Conservation (phyloP, 768 basidiomycete genomes). For the Rhodotorula diobovata region DNA sequence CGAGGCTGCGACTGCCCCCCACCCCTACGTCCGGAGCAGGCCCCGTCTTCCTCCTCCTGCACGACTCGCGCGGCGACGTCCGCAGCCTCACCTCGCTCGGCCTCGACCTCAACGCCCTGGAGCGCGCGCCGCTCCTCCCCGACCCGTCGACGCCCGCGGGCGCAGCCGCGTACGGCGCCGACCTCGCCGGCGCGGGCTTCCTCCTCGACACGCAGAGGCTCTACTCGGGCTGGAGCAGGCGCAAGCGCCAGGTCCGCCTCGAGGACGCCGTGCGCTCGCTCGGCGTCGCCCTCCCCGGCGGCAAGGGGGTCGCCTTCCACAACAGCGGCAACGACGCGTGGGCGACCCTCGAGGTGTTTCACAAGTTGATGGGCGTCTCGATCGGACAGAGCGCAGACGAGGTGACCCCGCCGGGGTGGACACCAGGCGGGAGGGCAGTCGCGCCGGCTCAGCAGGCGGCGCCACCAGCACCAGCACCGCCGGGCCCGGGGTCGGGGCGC, state of each 20-base stretch:
- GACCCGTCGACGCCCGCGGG: background rate
- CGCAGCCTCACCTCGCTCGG: slow-evolving; percentile 72
- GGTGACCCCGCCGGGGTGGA: background rate
- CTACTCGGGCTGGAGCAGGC: slow-evolving; percentile 11
- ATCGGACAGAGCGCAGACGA: background rate
- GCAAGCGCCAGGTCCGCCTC: slow-evolving; percentile 54
- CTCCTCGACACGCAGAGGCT: slow-evolving; percentile 31
- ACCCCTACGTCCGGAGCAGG: slow-evolving; percentile 46
- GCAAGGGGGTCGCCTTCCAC: slow-evolving; percentile 53
- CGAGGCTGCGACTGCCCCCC: background rate
- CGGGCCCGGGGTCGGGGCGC: too few species aligned
- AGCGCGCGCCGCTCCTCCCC: slow-evolving; percentile 39
- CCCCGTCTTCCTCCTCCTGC: slow-evolving; percentile 64
- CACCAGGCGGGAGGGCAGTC: background rate
- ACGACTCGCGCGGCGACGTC: slow-evolving; percentile 71
- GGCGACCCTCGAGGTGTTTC: slow-evolving; percentile 9
- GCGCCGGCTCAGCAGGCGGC: too few species aligned
- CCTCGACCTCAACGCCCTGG: slow-evolving; percentile 59
- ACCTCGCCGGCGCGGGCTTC: background rate
- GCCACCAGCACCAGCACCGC: too few species aligned
- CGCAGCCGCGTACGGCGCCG: background rate
- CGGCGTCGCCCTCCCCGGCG: slow-evolving; percentile 50
- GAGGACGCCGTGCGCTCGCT: slow-evolving; percentile 63
- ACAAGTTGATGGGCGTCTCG: background rate
- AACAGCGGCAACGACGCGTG: slow-evolving; percentile 65